Evolutionary conservation across 192 early-diverging fungal genomes (phyloP).

Genomic region (Blastocladiella britannica): DNA sequence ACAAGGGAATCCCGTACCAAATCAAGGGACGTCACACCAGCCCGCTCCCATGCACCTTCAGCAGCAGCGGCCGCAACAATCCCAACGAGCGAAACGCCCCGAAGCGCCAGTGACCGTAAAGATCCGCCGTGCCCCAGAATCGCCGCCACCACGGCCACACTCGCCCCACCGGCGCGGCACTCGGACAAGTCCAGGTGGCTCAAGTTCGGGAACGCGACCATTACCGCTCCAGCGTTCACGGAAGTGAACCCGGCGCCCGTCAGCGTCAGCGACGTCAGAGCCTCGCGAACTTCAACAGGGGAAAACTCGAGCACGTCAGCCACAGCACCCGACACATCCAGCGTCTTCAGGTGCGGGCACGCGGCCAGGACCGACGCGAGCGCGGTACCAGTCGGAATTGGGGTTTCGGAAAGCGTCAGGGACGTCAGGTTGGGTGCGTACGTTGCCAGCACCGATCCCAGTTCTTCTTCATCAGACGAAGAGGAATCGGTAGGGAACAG

Average conservation of each 20-base stretch:
- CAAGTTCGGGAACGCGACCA: background rate
- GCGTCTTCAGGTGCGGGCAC: background rate
- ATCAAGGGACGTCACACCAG: background rate
- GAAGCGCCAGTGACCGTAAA: too few species aligned
- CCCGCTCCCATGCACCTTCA: too few species aligned
- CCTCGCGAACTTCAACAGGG: background rate
- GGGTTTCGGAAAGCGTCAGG: background rate
- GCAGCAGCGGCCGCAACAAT: too few species aligned
- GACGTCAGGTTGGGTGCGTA: background rate
- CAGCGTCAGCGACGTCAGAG: too few species aligned
- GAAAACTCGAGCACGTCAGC: background rate
- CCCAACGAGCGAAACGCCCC: too few species aligned
- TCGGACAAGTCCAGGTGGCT: background rate
- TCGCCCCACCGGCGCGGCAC: background rate
- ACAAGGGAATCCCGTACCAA: background rate
- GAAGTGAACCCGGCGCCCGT: too few species aligned
- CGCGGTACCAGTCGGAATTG: background rate
- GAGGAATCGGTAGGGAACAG: background rate
- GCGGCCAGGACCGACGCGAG: background rate
- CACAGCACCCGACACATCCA: background rate
- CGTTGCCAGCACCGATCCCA: too few species aligned
- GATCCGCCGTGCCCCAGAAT: too few species aligned
- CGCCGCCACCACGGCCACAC: too few species aligned
- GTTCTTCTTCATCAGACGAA: too few species aligned
- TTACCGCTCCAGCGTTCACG: background rate